Percentiles rank a stretch among this genome's conserved stretches.
Evolutionary conservation across 2,329 filamentous ascomycete species (phyloP).

Genomic region (Teratosphaeria gauchensis): DNA sequence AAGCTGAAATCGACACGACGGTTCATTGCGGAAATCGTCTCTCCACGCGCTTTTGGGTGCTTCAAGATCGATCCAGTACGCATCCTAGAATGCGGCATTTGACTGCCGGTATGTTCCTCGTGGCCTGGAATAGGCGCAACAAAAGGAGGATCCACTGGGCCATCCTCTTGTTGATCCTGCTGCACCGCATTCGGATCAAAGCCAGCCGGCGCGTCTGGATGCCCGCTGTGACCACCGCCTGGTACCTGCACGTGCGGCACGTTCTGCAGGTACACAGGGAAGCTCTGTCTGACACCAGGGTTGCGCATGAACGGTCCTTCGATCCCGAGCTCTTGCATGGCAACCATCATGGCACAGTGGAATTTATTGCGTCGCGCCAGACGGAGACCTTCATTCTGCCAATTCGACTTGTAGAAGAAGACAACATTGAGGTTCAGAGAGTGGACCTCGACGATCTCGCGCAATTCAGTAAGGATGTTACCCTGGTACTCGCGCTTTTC

Average conservation of each 20-base stretch:
- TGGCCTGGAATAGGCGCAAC: conserved; percentile 25
- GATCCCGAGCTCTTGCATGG: conserved; percentile 74
- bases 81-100: conserved; percentile 16
- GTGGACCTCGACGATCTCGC: conserved; percentile 69
- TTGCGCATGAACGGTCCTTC: conserved; percentile 69
- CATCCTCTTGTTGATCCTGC: conserved; percentile 7
- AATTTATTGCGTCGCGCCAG: conserved; percentile 89
- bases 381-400: conserved; percentile 87
- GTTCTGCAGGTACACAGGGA: conserved; percentile 56
- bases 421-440: conserved; percentile 83
- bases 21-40: conserved; percentile 48
- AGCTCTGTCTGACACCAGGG: conserved; percentile 57
- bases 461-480: conserved; percentile 79
- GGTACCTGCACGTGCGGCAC: conserved; percentile 36
- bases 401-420: conserved; percentile 97
- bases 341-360: conserved; percentile 79
- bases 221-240: conserved; percentile 32
- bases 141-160: conserved; percentile 33
- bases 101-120: conserved; percentile 8
- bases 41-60: conserved; percentile 41
- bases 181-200: conserved; percentile 18
- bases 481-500: conserved; percentile 86
- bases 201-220: conserved; percentile 37
- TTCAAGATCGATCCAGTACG: conserved; percentile 44
- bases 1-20: conserved; percentile 62